Conservation (phyloP, 495 filamentous ascomycete species). For the Parmelia sp. region DNA sequence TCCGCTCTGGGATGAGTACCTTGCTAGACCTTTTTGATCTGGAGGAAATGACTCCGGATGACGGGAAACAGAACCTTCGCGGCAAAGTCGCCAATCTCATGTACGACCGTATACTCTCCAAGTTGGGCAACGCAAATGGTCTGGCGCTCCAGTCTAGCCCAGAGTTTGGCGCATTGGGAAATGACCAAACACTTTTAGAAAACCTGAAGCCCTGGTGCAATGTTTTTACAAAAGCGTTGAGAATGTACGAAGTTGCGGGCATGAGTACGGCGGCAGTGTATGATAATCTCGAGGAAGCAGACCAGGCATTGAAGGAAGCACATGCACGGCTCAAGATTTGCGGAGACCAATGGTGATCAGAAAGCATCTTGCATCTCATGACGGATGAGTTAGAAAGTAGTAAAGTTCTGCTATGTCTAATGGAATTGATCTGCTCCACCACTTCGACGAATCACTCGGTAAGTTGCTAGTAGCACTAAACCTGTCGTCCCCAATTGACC, state of each 20-base stretch:
- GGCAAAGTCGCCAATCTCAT: constrained; percentile 12
- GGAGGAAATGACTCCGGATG: constrained; percentile 25
- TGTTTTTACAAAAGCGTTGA: background rate
- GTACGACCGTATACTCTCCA: constrained; percentile 7
- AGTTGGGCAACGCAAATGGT: background rate
- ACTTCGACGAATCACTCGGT: background rate
- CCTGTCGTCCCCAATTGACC: too few species aligned
- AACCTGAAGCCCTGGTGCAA: constrained; percentile 6
- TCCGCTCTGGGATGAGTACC: constrained; percentile 38
- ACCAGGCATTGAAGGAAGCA: background rate
- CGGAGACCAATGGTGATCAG: background rate
- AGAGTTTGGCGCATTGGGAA: background rate
- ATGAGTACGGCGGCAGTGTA: background rate
- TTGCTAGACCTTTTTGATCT: constrained; percentile 41
- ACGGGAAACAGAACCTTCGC: constrained; percentile 35
- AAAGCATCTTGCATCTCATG: background rate
- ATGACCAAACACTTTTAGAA: background rate
- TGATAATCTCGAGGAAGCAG: background rate
- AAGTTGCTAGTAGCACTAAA: too few species aligned
- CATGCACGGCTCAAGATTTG: background rate
- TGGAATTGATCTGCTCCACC: background rate
- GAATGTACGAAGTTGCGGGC: background rate
- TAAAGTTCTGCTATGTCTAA: background rate
- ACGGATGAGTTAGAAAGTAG: too few species aligned
- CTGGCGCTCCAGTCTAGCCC: background rate